phyloP scores from a whole-genome alignment of 176 grass and related monocot genomes.

The Eragrostis nindensis region DNA sequence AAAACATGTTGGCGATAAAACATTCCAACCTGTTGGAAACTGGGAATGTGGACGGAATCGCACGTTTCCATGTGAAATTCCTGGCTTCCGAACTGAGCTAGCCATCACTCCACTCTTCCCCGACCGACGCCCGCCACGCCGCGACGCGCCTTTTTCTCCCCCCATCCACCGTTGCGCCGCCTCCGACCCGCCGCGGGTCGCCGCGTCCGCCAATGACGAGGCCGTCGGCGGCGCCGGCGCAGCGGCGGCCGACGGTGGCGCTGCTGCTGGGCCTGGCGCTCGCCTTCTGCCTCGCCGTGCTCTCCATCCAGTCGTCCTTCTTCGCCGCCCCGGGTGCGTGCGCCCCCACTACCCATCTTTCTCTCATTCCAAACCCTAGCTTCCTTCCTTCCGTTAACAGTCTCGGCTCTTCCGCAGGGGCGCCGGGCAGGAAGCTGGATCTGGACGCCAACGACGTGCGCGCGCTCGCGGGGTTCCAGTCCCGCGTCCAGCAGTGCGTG shows the following conservation, averaged over 20 bases:
- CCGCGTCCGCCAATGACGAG: constrained; percentile 56
- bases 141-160: background rate
- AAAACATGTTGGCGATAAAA: too few species aligned
- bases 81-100: background rate
- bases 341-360: background rate
- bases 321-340: constrained; percentile 60
- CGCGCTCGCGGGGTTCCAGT: constrained; percentile 73
- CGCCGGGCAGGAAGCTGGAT: constrained; percentile 49
- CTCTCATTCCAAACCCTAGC: background rate
- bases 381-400: background rate
- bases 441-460: constrained; percentile 58
- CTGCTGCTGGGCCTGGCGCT: constrained; percentile 77
- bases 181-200: constrained; percentile 30
- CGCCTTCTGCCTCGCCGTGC: constrained; percentile 70
- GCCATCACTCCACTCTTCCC: background rate
- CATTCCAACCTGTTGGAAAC: background rate
- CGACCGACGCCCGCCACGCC: background rate
- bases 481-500: constrained; percentile 86
- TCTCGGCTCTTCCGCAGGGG: constrained; percentile 22
- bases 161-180: background rate
- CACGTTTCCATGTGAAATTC: background rate
- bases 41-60: background rate
- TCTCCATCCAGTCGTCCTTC: constrained; percentile 87
- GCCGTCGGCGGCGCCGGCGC: constrained; percentile 21
- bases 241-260: constrained; percentile 62